Base-by-base conservation (phyloP, 2,329 filamentous ascomycete genomes). In the Lecanoromycetidae sp. region DNA sequence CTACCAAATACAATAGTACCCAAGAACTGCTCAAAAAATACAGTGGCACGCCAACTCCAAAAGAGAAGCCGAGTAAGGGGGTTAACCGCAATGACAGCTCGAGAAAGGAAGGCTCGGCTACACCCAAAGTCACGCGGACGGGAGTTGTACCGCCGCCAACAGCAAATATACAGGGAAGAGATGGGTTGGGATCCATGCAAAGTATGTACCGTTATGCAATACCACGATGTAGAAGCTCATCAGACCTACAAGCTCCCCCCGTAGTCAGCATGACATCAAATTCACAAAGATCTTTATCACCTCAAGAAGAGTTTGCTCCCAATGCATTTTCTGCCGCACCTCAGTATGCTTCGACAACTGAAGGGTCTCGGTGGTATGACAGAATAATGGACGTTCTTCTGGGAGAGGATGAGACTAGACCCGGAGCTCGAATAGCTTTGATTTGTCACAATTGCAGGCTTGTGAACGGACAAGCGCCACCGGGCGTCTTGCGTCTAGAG, bases 1-100 rank as follows among this genome's bases (percentile, higher is more conserved):
- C 88, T 22, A 98, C 91, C 27, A 94, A 85, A 63, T 98, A 95
- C 68, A 86, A 96, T 65, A 91, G 88, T 26, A 98, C 91, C 1
- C 79, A 93, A 59, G 80, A 95, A 61, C 67, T 98, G 50, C 76
- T 98, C 9, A 86, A 96, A 59, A 98, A 96, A 59, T 98, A 98
- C 62, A 88, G 87, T 29, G 84, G 79, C 8, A 69, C 72, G 17
- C 77, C 80, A 52, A 67, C 72, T 57, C 67, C 70, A 58, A 55
- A 66, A 12, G 62, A 56, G 47, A 63, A 60, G 50, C 5, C 51
- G 12, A 38, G 55, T 5, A 46, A 58, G 17, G 52, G 50, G 17
- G 30, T 50, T 39, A 33, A 48, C 9, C 29, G 44, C 17, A 64
- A 64, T 32, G 52, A 54, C 13, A 50, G 57, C 3, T 54, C 51